phyloP scores from a whole-genome alignment of 805 yeast genomes.

The Sugiyamaella americana region DNA sequence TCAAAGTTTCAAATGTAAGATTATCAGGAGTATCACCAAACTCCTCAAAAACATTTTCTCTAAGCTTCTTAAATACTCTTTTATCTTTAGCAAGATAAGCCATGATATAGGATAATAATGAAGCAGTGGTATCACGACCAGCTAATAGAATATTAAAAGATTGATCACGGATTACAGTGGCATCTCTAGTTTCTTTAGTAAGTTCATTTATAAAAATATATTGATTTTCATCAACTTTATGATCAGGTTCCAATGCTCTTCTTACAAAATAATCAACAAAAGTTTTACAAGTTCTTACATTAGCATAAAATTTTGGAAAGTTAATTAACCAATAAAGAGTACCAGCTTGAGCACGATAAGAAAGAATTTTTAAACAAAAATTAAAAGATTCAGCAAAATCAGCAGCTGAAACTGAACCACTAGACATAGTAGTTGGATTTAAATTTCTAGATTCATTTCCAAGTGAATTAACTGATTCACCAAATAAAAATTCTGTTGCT shows the following conservation, averaged over 20 bases:
- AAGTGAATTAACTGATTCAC: conserved; percentile 27
- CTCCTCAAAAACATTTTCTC: conserved; percentile 22
- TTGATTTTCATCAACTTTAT: conserved; percentile 25
- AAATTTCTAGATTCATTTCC: conserved; percentile 3
- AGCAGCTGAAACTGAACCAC: conserved; percentile 10
- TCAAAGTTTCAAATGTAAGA: conserved; percentile 37
- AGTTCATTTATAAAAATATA: conserved; percentile 43
- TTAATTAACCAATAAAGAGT: conserved; percentile 4
- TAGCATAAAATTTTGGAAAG: conserved; percentile 26
- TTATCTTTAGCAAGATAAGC: conserved; percentile 41
- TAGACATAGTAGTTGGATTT: not conserved
- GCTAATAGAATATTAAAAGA: conserved; percentile 43
- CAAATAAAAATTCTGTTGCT: conserved; percentile 33
- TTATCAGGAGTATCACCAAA: conserved; percentile 22
- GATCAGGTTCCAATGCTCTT: conserved; percentile 25
- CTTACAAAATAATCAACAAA: conserved; percentile 35
- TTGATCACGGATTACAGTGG: conserved; percentile 41
- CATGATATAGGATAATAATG: conserved; percentile 38
- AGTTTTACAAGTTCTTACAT: conserved; percentile 24
- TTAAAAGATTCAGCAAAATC: conserved; percentile 21
- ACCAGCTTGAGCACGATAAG: conserved; percentile 19
- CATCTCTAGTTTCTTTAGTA: conserved; percentile 41
- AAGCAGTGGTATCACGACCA: conserved; percentile 48
- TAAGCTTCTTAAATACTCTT: conserved; percentile 33
- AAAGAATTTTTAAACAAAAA: conserved; percentile 18